phyloP scores from a whole-genome alignment of 495 filamentous ascomycete genomes.

The Podospora tetraspora region DNA sequence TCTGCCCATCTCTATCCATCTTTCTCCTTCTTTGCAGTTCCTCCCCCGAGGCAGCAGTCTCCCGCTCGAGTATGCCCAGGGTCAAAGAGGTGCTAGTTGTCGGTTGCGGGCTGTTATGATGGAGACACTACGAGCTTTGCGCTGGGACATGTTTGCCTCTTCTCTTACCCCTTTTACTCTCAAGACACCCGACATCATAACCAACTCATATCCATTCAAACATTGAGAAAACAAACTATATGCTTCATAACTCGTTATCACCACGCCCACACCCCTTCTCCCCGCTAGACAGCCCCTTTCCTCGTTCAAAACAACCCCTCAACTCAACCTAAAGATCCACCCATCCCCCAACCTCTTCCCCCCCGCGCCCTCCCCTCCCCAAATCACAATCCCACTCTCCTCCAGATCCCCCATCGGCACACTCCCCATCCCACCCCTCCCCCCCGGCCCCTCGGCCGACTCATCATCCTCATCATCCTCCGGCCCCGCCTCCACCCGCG shows the following conservation, averaged over 20 bases:
- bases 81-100: too few species aligned
- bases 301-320: background rate
- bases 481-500: slow-evolving; percentile 35
- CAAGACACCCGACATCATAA: too few species aligned
- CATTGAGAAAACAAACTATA: background rate
- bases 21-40: too few species aligned
- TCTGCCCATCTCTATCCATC: too few species aligned
- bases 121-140: too few species aligned
- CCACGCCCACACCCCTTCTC: background rate
- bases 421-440: slow-evolving; percentile 46
- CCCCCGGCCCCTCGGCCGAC: slow-evolving; percentile 36
- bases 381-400: slow-evolving; percentile 47
- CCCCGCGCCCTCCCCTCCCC: slow-evolving; percentile 44
- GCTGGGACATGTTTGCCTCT: too few species aligned
- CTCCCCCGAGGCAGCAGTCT: too few species aligned
- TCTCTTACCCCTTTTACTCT: too few species aligned
- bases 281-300: too few species aligned
- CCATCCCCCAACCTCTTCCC: slow-evolving; percentile 46
- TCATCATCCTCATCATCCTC: slow-evolving; percentile 43
- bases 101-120: too few species aligned
- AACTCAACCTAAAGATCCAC: slow-evolving; percentile 49
- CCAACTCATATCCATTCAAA: too few species aligned
- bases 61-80: too few species aligned
- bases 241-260: background rate
- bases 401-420: slow-evolving; percentile 45